These are phyloP conservation scores for Kwoniella europaea DNA, from an alignment of 768 basidiomycete genomes.

Conservation along the genomic window DNA sequence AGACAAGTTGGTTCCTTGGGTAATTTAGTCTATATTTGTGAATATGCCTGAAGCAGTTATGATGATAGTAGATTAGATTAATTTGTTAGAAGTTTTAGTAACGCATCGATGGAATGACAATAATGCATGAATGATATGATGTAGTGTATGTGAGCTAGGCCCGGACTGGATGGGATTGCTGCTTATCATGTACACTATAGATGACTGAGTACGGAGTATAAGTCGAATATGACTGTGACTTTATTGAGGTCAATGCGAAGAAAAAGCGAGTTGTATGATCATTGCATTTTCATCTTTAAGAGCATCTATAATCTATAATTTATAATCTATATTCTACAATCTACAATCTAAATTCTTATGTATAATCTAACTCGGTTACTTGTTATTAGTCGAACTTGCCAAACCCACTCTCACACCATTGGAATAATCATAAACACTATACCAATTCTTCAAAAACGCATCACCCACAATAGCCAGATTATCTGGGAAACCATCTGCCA, in stretches of 20 bases:
- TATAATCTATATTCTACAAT: background rate
- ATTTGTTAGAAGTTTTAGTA: background rate
- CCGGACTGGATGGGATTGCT: too few relatives aligned
- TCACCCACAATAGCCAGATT: conserved; percentile 70
- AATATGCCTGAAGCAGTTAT: background rate
- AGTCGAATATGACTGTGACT: too few relatives aligned
- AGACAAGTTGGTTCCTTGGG: background rate
- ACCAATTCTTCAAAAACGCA: conserved; percentile 73
- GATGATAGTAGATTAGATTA: background rate
- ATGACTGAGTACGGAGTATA: too few relatives aligned
- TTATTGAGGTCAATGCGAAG: too few relatives aligned
- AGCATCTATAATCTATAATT: background rate
- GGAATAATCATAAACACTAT: conserved; percentile 68
- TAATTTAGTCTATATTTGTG: background rate
- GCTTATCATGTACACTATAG: too few relatives aligned
- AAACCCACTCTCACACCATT: conserved; percentile 67
- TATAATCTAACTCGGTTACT: background rate
- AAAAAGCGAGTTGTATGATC: background rate
- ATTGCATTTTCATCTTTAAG: background rate
- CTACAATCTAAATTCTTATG: conserved; percentile 1
- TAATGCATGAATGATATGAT: background rate
- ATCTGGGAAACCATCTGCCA: conserved; percentile 62
- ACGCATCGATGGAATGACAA: background rate
- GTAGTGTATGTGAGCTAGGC: too few relatives aligned
- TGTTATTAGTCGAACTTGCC: conserved; percentile 61